Base-by-base conservation (phyloP, 225 moss, liverwort and hornwort genomes). In the Pseudisothecium myosuroides region DNA sequence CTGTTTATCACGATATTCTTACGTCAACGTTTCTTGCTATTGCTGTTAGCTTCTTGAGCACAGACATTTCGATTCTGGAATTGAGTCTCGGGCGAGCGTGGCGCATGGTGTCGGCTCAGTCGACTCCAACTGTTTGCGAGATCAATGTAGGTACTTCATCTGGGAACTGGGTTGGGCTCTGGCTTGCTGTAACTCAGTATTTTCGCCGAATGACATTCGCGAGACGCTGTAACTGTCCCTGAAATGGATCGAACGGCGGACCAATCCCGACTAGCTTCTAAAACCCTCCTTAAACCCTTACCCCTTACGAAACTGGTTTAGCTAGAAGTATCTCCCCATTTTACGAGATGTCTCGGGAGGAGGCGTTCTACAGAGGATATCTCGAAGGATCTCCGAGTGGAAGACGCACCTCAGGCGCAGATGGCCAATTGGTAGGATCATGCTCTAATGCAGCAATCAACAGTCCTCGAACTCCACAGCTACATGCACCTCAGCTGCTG, bases 81-180 rank as follows among this genome's bases (percentile, higher is more conserved):
- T 75, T 60, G 83, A 67, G 55, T 41, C 60, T 63, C 52, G 83
- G 50, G 76, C 43, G 83, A 85, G n/a, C 36, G 63, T 24, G 7
- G 89, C 73, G 76, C 82, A 88, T 91, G 89, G 72, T 91, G 76
- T 73, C 89, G 84, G 66, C 32, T 52, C 37, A 31, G 37, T 58
- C 81, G 59, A 37, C 73, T 71, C 39, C 86, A 26, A 52, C 73
- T 43, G n/a, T 59, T 54, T n/a, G 37, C 89, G 52, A 74, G 81
- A 81, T 85, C 92, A 84, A 87, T 88, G 92, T 86, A 87, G 80
- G 80, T 88, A 86, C 78, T 71, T 59, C n/a, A 31, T 87, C 71
- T 89, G 85, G 86, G 71, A 86, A 67, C 55, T 86, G 55, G 83
- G 87, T 83, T 69, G 80, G 88, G 43, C 81, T 84, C 64, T 74